Base-by-base conservation (phyloP, 148 eudicot genomes). In the Bassia scoparia region DNA sequence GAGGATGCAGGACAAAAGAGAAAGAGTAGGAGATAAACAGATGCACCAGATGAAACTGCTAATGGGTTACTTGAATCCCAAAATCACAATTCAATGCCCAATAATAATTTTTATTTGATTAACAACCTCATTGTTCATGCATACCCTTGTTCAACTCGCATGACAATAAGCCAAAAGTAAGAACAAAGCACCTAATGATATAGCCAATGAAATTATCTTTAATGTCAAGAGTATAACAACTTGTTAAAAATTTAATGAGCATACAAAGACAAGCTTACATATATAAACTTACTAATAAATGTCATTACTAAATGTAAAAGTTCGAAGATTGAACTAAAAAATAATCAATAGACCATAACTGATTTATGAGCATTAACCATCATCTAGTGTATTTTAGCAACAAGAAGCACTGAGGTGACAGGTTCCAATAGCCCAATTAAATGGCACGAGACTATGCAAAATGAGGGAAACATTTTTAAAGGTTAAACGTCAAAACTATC, bases 401-500 rank as follows among this genome's bases (percentile, higher is more conserved):
- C 26, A 13, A 54, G 12, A 15, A 2, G 59, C 59, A 58, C 18
- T 26, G 61, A 58, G 61, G 18, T 16, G 18, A 58, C 61, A 27
- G 12, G 61, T 29, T 27, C 29, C 33, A 5, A 9, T 9, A 58
- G n/a, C 18, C 33, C 18, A 58, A 58, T 16, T 30, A 58, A 26
- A 27, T 26, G 61, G 61, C 7, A 18, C 13, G 46, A 41, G 33
- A 10, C 61, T 27, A 26, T 17, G 13, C 61, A 56, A 56, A 56
- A 31, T 16, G 0, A 8, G 33, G 61, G 33, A 26, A 58, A 58
- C 17, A 14, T 13, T 58, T 58, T 15, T 8, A 14, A 26, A 26
- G 29, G 9, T 0, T 23, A 26, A 23, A 56, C 27, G 61, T 58
- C 8, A 12, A n/a, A 54, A 3, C 13, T 54, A 72, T 90, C 89